Evolutionary conservation across 345 rosid species (phyloP).

Genomic region (Atalantia buxifolia): DNA sequence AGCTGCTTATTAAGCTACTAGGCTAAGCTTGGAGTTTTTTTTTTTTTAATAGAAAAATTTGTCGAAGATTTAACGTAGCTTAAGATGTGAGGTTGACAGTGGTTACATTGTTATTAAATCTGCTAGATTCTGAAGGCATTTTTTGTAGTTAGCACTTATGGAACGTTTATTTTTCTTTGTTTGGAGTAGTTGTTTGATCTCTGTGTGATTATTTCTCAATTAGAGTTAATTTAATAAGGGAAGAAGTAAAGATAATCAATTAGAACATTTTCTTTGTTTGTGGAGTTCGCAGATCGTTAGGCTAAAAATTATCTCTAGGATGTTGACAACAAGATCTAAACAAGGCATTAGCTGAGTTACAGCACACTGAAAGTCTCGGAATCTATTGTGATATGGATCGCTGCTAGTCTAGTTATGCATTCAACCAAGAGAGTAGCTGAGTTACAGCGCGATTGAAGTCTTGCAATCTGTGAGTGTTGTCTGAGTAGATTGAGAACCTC

Average conservation of each 20-base stretch:
- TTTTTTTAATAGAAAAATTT: neutral
- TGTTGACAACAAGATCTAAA: neutral
- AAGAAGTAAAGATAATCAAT: neutral
- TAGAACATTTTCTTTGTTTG: neutral
- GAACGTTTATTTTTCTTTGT: neutral
- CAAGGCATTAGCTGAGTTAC: neutral
- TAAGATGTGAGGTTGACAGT: neutral
- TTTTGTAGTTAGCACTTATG: neutral
- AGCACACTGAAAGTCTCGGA: neutral
- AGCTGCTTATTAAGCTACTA: neutral
- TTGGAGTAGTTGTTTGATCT: conserved; percentile 1
- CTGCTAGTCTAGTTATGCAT: neutral
- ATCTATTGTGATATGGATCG: neutral
- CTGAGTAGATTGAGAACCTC: conserved; percentile 6
- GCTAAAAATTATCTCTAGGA: neutral
- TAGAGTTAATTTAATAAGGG: neutral
- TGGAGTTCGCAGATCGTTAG: neutral
- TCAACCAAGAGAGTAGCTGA: neutral
- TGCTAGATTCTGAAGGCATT: neutral
- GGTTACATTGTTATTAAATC: conserved; percentile 1
- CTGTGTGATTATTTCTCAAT: neutral
- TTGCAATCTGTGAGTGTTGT: neutral
- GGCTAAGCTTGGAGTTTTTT: conserved; percentile 6
- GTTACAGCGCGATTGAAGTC: too few species aligned
- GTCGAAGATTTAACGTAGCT: neutral